These are phyloP conservation scores for Saccharum hybrid DNA, from an alignment of 202 grass and related monocot species.

Conservation along the genomic window DNA sequence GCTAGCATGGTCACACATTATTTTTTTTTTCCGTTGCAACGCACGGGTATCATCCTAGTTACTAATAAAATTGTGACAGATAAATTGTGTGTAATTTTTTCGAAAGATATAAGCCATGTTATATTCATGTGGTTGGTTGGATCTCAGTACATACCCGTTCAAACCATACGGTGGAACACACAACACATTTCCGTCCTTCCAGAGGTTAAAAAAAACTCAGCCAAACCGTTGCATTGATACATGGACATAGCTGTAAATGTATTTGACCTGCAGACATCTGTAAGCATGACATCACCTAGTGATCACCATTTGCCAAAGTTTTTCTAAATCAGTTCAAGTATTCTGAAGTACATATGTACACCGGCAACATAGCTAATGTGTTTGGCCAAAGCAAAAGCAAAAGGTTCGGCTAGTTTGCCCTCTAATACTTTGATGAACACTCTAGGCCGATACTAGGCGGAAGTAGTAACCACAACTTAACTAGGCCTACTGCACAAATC, in stretches of 20 bases:
- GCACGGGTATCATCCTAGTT: too few species aligned
- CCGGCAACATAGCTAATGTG: neutral
- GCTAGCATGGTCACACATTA: too few species aligned
- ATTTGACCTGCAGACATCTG: slow-evolving; percentile 16
- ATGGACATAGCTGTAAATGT: too few species aligned
- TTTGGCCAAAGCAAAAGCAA: slow-evolving; percentile 10
- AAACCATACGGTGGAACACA: neutral
- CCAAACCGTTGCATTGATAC: neutral
- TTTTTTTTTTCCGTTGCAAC: too few species aligned
- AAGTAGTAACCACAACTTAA: neutral
- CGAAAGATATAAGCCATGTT: too few species aligned
- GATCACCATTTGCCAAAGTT: neutral
- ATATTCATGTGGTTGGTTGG: neutral
- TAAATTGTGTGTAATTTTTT: too few species aligned
- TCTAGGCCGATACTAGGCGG: neutral
- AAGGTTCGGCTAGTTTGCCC: neutral
- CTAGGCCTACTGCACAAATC: slow-evolving; percentile 6
- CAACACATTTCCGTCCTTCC: neutral
- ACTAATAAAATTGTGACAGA: too few species aligned
- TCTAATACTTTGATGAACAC: neutral
- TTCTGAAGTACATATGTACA: slow-evolving; percentile 9
- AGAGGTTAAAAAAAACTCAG: neutral
- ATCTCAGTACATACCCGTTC: neutral
- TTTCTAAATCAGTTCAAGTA: neutral
- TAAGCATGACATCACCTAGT: neutral